Percentiles rank a stretch among this genome's conserved stretches.
Evolutionary conservation across 1,284 basidiomycete species (phyloP).

Genomic region (Ceratobasidium sp.): DNA sequence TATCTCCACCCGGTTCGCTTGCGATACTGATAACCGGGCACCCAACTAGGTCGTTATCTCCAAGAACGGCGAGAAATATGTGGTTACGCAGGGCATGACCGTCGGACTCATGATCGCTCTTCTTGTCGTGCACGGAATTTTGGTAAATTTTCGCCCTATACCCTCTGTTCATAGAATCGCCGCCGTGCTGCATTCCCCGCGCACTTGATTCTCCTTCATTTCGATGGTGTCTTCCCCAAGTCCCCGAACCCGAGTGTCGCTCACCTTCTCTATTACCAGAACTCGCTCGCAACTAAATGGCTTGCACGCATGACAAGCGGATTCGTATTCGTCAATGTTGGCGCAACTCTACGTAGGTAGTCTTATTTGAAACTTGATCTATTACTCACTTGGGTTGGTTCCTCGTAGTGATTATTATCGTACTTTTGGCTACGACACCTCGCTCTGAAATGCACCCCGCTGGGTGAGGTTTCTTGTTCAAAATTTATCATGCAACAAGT

Average conservation of each 20-base stretch:
- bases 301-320: slow-evolving; percentile 81
- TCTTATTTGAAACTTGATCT: slow-evolving; percentile 10
- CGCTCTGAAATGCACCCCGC: slow-evolving; percentile 79
- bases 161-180: slow-evolving; percentile 48
- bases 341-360: slow-evolving; percentile 62
- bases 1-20: background rate
- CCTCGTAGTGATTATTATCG: slow-evolving; percentile 79
- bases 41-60: slow-evolving; percentile 32
- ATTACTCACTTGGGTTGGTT: slow-evolving; percentile 22
- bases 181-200: slow-evolving; percentile 11
- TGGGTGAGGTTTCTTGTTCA: slow-evolving; percentile 30
- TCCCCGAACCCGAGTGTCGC: slow-evolving; percentile 26
- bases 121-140: slow-evolving; percentile 75
- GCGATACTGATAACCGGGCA: background rate
- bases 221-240: background rate
- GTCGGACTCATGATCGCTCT: slow-evolving; percentile 81
- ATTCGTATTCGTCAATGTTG: slow-evolving; percentile 91
- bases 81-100: slow-evolving; percentile 66
- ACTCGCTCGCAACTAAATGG: slow-evolving; percentile 82
- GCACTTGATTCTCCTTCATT: background rate
- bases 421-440: slow-evolving; percentile 81
- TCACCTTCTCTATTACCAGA: slow-evolving; percentile 58
- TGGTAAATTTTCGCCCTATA: slow-evolving; percentile 58
- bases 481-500: background rate
- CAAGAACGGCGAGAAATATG: slow-evolving; percentile 52